phyloP scores from a whole-genome alignment of 768 basidiomycete species.

The Leccinum arenicola region DNA sequence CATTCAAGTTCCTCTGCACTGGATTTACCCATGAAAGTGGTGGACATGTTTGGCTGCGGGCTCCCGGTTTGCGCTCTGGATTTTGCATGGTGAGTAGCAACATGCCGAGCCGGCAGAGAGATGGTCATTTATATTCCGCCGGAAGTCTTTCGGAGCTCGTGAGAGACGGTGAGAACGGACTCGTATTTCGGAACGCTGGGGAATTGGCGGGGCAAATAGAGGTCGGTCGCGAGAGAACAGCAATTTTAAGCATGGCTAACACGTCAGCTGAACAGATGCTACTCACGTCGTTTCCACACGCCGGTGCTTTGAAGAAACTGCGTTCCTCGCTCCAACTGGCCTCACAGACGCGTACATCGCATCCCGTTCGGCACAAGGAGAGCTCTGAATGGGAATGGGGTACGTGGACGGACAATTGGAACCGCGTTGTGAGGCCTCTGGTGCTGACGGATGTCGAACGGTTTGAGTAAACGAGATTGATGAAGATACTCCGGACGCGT shows the following conservation, averaged over 20 bases:
- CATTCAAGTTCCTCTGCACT: conserved; percentile 88
- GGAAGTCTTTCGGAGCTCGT: conserved; percentile 83
- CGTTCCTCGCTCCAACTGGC: conserved; percentile 46
- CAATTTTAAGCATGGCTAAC: not conserved
- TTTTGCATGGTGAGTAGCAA: conserved; percentile 70
- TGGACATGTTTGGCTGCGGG: conserved; percentile 98
- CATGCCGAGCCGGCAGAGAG: not conserved
- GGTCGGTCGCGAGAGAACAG: conserved; percentile 24
- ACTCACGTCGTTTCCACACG: conserved; percentile 58
- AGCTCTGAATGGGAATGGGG: conserved; percentile 54
- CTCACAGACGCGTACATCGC: conserved; percentile 25
- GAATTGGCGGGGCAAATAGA: conserved; percentile 74
- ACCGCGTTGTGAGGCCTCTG: conserved; percentile 59
- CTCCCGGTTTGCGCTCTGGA: conserved; percentile 89
- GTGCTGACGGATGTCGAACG: conserved; percentile 33
- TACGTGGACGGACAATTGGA: conserved; percentile 89
- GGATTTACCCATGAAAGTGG: conserved; percentile 98
- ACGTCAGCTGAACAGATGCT: conserved; percentile 42
- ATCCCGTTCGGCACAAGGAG: conserved; percentile 16
- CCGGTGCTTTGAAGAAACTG: conserved; percentile 48
- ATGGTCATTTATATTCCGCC: conserved; percentile 1
- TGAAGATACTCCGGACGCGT: not conserved
- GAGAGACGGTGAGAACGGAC: conserved; percentile 78
- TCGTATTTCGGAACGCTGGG: conserved; percentile 63
- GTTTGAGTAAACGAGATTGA: conserved; percentile 12